Evolutionary conservation across 164 flowering plant species (phyloP).

Genomic region (Umbellularia californica): DNA sequence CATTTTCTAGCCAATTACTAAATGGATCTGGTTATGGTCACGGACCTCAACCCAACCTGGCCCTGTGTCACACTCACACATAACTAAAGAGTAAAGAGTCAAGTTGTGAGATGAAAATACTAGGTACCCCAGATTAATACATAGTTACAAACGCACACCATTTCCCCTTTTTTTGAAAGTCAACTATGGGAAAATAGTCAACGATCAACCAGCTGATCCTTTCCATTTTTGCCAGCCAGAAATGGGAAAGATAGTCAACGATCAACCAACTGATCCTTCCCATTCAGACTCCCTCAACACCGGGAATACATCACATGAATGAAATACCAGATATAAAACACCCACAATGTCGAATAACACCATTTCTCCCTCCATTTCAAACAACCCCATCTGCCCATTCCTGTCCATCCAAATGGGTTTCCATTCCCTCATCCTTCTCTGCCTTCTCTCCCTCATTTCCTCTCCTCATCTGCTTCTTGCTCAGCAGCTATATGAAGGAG

Average conservation of each 20-base stretch:
- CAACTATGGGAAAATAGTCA: not conserved
- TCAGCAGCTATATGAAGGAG: conserved; percentile 52
- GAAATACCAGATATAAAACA: no score
- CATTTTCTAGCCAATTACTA: no score
- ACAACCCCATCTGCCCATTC: no score
- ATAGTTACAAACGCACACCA: not conserved
- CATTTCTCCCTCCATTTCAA: no score
- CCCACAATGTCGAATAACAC: no score
- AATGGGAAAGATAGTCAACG: not conserved
- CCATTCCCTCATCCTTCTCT: conserved; percentile 14
- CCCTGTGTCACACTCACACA: no score
- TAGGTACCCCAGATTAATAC: not conserved
- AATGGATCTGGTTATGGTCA: no score
- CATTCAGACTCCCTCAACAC: not conserved
- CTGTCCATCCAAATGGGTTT: conserved; percentile 13
- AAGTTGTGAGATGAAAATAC: no score
- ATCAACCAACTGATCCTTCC: not conserved
- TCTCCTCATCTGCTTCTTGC: conserved; percentile 24
- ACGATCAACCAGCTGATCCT: not conserved
- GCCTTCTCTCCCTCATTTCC: conserved; percentile 17
- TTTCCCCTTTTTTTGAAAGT: not conserved
- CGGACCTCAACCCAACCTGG: no score
- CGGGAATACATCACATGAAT: not conserved
- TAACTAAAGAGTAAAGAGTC: no score
- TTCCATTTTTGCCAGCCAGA: not conserved